Base-by-base conservation (phyloP, 2,329 filamentous ascomycete species). In the Penicillium aurantiogriseum region DNA sequence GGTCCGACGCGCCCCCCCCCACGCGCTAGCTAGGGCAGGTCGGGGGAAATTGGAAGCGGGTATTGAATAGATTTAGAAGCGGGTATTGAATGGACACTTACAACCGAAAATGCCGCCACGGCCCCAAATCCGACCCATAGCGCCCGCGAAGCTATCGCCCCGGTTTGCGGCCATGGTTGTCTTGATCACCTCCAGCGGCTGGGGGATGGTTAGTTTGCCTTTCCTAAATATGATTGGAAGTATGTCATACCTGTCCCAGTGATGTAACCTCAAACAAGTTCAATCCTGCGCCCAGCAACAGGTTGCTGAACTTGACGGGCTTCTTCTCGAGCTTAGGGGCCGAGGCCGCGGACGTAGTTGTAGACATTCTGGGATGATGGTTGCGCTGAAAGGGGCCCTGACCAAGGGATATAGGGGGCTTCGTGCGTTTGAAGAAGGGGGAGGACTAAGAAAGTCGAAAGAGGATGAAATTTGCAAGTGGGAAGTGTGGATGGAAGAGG, bases 151-250 rank as follows among this genome's bases (percentile, higher is more conserved):
- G 78, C 86, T 88, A 77, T 97, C 93, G 71, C 86, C 84, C 79
- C 94, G 88, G 81, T 99, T 94, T 69, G 94, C 94, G 72, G 94
- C 94, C 91, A 99, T 97, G 78, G 94, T 97, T 73, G 94, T 99
- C 90, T 99, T 99, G 83, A 90, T 85, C 79, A 99, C 94, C 85
- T 99, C 94, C 77, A 99, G 85, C 67, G 94, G 94, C 85, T 95
- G 83, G 66, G 81, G 42, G 15, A 36, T 27, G 29, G 51, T 58
- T 44, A 57, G 45, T 33, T 42, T 46, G 9, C 15, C 43, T 21
- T 35, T 47, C 33, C 35, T 13, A 21, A 15, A 36, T 27, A 36
- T 27, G 13, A 38, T 38, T 15, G 27, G 35, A n/a, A 21, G 17
- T 33, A 21, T 35, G n/a, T 33, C 51, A 25, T 80, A 84, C 81